Conservation (phyloP, 805 yeast genomes). For the Hanseniaspora osmophila region DNA sequence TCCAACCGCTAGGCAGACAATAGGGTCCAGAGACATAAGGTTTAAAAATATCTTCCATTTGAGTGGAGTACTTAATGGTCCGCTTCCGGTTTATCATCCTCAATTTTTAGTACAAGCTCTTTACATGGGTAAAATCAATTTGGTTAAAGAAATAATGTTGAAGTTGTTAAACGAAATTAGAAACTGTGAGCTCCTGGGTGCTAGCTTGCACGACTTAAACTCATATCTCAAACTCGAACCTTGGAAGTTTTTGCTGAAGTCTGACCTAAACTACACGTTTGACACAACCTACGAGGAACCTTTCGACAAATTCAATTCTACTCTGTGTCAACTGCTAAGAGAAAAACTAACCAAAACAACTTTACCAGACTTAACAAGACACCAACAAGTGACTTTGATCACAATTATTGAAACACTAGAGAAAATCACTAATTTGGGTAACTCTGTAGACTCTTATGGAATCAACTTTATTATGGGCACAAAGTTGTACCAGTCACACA, state of each 20-base stretch:
- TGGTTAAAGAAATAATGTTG: slow-evolving; percentile 44
- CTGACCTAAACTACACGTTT: slow-evolving; percentile 16
- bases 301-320: slow-evolving; percentile 27
- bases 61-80: slow-evolving; percentile 72
- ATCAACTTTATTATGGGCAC: slow-evolving; percentile 56
- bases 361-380: slow-evolving; percentile 73
- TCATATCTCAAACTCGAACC: slow-evolving; percentile 20
- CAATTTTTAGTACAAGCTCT: slow-evolving; percentile 68
- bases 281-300: slow-evolving; percentile 21
- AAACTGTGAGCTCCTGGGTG: slow-evolving; percentile 31
- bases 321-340: slow-evolving; percentile 33
- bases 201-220: slow-evolving; percentile 19
- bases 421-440: slow-evolving; percentile 32
- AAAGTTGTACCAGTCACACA: slow-evolving; percentile 46
- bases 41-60: slow-evolving; percentile 47
- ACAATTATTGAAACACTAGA: slow-evolving; percentile 53
- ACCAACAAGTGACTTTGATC: slow-evolving; percentile 74
- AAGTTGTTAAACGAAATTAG: slow-evolving; percentile 41
- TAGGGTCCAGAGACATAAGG: slow-evolving; percentile 45
- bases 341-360: slow-evolving; percentile 51
- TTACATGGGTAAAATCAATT: slow-evolving; percentile 41
- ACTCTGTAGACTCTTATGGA: slow-evolving; percentile 38
- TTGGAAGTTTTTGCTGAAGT: slow-evolving; percentile 14
- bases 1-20: slow-evolving; percentile 35
- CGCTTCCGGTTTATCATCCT: slow-evolving; percentile 82